phyloP scores from a whole-genome alignment of 768 basidiomycete genomes.

The Collybia sordida region DNA sequence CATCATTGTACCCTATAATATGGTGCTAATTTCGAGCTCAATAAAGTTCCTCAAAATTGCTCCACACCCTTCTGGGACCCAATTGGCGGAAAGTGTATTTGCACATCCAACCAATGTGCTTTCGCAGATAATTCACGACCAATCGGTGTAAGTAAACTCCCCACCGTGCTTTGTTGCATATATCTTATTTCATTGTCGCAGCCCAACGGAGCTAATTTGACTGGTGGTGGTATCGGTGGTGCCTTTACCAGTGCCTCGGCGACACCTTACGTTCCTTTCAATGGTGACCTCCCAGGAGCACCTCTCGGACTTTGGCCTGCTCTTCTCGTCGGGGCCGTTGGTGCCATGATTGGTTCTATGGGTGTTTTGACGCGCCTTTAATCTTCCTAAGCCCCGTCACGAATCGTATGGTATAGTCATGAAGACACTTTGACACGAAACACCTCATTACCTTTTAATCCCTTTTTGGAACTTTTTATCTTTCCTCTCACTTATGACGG shows the following conservation, averaged over 20 bases:
- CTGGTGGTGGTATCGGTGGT: conserved; percentile 56
- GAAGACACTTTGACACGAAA: too few relatives aligned
- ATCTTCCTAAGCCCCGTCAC: neutral
- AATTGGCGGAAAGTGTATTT: conserved; percentile 61
- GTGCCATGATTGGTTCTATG: conserved; percentile 33
- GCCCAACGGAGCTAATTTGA: conserved; percentile 71
- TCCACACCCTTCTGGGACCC: conserved; percentile 85
- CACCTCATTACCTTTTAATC: too few relatives aligned
- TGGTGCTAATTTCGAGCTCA: conserved; percentile 1
- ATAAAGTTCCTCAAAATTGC: conserved; percentile 64
- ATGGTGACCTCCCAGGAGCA: conserved; percentile 29
- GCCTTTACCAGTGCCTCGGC: conserved; percentile 20
- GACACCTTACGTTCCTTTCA: conserved; percentile 49
- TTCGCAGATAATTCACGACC: conserved; percentile 65
- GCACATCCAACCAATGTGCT: conserved; percentile 52
- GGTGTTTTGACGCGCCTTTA: conserved; percentile 19
- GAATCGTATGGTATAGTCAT: too few relatives aligned
- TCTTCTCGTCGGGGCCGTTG: conserved; percentile 33
- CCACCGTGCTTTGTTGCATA: neutral
- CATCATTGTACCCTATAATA: neutral
- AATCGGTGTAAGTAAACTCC: conserved; percentile 51
- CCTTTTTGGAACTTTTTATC: too few relatives aligned
- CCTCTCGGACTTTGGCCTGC: conserved; percentile 33
- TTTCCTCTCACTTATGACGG: too few relatives aligned
- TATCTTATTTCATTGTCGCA: conserved; percentile 19